Conservation (phyloP, 352 stramenopile species). For the Globisporangium emineosum region DNA sequence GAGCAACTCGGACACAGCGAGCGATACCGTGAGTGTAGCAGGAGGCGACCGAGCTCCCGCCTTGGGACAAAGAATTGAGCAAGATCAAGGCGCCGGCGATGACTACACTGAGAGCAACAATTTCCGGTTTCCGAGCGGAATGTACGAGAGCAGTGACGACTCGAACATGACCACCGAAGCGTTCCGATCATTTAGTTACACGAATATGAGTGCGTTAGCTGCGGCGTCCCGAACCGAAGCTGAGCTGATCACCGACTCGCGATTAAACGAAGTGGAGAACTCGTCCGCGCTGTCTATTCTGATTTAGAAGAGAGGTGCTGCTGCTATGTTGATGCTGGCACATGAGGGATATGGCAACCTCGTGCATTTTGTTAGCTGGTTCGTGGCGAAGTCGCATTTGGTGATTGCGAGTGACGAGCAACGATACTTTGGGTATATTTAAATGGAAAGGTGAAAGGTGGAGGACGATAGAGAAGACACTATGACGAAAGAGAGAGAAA, state of each 20-base stretch:
- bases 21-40: constrained; percentile 10
- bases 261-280: constrained; percentile 40
- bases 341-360: not conserved
- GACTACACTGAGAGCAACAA: constrained; percentile 26
- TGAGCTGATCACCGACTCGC: constrained; percentile 47
- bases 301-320: constrained; percentile 36
- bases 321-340: not conserved
- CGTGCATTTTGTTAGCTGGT: not conserved
- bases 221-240: constrained; percentile 74
- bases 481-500: not conserved
- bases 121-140: constrained; percentile 60
- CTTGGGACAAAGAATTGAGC: constrained; percentile 13
- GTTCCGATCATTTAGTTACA: constrained; percentile 83
- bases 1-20: constrained; percentile 15
- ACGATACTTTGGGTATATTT: not conserved
- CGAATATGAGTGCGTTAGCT: constrained; percentile 83
- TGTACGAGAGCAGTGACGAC: constrained; percentile 51
- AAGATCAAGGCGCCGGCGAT: constrained; percentile 2
- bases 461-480: not conserved
- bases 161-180: constrained; percentile 37
- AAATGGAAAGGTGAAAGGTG: not conserved
- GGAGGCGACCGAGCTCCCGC: not conserved
- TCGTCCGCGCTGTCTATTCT: constrained; percentile 56
- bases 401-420: not conserved
- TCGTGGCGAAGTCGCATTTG: not conserved